phyloP scores from a whole-genome alignment of 441 rosid genomes.

The Metrosideros polymorpha region DNA sequence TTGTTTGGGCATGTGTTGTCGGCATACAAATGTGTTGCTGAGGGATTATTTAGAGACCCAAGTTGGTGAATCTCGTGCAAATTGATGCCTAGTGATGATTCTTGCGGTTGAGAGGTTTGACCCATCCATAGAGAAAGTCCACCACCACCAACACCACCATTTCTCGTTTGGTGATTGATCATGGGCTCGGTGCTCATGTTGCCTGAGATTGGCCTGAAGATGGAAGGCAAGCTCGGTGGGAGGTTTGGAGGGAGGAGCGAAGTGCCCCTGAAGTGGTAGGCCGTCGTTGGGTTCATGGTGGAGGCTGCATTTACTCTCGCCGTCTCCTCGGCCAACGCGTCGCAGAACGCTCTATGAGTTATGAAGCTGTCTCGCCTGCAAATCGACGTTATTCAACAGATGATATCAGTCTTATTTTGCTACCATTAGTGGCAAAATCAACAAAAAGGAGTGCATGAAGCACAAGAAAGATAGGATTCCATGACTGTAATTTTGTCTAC shows the following conservation, averaged over 20 bases:
- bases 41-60: constrained; percentile 10
- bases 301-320: constrained; percentile 72
- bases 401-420: neutral
- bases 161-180: constrained; percentile 24
- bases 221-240: constrained; percentile 38
- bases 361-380: constrained; percentile 89
- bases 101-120: constrained; percentile 21
- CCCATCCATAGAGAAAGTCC: constrained; percentile 59
- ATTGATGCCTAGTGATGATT: constrained; percentile 20
- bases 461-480: neutral
- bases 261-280: constrained; percentile 43
- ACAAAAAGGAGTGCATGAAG: neutral
- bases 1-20: neutral
- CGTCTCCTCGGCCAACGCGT: constrained; percentile 90
- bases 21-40: constrained; percentile 6
- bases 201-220: constrained; percentile 43
- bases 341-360: constrained; percentile 93
- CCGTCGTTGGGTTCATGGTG: constrained; percentile 18
- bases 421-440: neutral
- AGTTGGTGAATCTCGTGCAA: constrained; percentile 29
- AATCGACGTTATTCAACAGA: neutral
- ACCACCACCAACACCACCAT: neutral
- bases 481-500: neutral
- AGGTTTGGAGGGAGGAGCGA: constrained; percentile 23
- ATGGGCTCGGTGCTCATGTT: constrained; percentile 3